Conservation (phyloP, 352 stramenopile genomes). For the Phytophthora multivora region DNA sequence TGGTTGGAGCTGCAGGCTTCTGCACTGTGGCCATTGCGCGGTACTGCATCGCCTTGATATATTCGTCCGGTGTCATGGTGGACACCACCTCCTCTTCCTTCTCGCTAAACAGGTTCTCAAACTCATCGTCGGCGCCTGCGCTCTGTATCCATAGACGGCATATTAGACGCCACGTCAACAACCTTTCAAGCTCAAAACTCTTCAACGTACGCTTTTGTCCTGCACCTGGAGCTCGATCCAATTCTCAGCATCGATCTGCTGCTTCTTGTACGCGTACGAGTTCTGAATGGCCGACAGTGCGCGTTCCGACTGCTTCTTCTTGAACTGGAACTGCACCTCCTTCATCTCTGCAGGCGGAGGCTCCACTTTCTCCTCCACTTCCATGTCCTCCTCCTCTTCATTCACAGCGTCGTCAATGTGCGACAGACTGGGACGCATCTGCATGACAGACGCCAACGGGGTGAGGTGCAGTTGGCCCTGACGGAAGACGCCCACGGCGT, state of each 20-base stretch:
- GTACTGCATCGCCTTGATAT: slow-evolving; percentile 80
- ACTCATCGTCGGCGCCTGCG: slow-evolving; percentile 62
- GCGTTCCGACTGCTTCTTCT: slow-evolving; percentile 86
- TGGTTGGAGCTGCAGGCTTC: slow-evolving; percentile 25
- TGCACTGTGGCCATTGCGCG: slow-evolving; percentile 41
- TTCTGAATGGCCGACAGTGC: slow-evolving; percentile 81
- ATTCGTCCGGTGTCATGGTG: slow-evolving; percentile 68
- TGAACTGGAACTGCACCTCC: slow-evolving; percentile 89
- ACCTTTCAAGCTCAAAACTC: not conserved
- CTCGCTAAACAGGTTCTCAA: slow-evolving; percentile 86
- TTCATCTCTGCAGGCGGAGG: slow-evolving; percentile 59
- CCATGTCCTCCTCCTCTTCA: slow-evolving; percentile 71
- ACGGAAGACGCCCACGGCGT: slow-evolving; percentile 78
- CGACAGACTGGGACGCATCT: slow-evolving; percentile 81
- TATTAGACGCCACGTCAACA: slow-evolving; percentile 1
- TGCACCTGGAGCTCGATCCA: slow-evolving; percentile 79
- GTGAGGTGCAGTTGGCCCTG: slow-evolving; percentile 85
- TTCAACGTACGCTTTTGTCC: slow-evolving; percentile 61
- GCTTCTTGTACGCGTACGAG: slow-evolving; percentile 85
- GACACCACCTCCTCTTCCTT: slow-evolving; percentile 76
- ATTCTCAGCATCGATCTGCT: slow-evolving; percentile 80
- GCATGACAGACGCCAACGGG: slow-evolving; percentile 64
- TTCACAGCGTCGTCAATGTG: slow-evolving; percentile 81
- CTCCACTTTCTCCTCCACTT: slow-evolving; percentile 58
- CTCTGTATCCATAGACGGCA: slow-evolving; percentile 18